Conservation (phyloP, 139 green algal species). For the Chlorokybus atmophyticus region DNA sequence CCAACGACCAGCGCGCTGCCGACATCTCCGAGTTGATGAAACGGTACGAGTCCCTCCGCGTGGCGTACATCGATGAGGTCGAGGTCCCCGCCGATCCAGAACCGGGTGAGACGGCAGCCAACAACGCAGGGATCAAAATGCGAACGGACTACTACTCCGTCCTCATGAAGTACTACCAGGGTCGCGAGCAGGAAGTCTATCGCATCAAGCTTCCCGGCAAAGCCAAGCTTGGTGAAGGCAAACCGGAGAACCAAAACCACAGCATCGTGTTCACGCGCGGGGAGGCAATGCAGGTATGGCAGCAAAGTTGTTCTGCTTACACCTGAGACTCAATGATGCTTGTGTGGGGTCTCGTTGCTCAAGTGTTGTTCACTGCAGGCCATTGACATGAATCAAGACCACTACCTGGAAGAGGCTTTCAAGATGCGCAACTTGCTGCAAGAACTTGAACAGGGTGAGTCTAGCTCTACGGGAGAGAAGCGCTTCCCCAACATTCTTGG, state of each 20-base stretch:
- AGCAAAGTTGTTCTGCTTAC: too few species aligned
- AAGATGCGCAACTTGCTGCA: constrained; percentile 63
- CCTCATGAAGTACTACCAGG: neutral
- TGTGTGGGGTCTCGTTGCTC: too few species aligned
- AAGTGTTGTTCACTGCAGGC: constrained; percentile 56
- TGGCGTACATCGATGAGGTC: constrained; percentile 44
- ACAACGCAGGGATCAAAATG: neutral
- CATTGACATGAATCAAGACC: constrained; percentile 82
- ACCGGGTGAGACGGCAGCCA: neutral
- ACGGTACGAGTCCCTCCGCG: constrained; percentile 20
- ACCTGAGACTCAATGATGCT: too few species aligned
- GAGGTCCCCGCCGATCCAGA: neutral
- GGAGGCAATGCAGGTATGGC: too few species aligned
- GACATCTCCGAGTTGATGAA: constrained; percentile 19
- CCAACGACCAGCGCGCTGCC: constrained; percentile 1
- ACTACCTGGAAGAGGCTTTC: constrained; percentile 65
- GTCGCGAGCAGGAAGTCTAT: constrained; percentile 16
- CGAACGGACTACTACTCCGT: constrained; percentile 4
- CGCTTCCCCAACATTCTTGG: constrained; percentile 31
- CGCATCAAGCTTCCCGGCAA: constrained; percentile 45
- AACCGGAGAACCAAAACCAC: constrained; percentile 86
- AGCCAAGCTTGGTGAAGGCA: constrained; percentile 65
- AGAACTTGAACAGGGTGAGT: constrained; percentile 32
- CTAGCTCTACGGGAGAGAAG: neutral
- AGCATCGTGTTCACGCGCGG: constrained; percentile 65